Conservation (phyloP, 2,329 filamentous ascomycete species). For the Furcasterigmium sp. region DNA sequence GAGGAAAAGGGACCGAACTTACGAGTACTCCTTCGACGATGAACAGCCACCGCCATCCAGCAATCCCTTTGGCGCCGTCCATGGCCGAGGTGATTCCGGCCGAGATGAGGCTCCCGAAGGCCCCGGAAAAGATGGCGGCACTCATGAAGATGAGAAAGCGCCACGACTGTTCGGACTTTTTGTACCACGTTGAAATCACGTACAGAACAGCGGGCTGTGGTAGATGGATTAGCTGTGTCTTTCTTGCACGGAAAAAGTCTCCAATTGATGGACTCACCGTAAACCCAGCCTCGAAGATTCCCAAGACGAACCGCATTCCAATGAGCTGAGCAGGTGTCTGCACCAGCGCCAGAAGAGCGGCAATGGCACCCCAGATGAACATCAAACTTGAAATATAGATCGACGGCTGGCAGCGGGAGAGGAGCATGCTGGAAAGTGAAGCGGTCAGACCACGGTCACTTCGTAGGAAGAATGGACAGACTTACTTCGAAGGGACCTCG, state of each 20-base stretch:
- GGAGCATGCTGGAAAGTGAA: conserved; percentile 54
- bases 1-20: too few species aligned
- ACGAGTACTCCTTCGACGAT: conserved; percentile 56
- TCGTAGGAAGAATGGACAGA: too few species aligned
- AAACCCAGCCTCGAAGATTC: conserved; percentile 53
- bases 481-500: conserved; percentile 45
- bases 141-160: conserved; percentile 62
- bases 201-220: conserved; percentile 45
- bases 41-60: conserved; percentile 49
- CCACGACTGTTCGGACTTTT: conserved; percentile 21
- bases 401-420: conserved; percentile 57
- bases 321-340: conserved; percentile 19
- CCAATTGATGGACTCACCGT: too few species aligned
- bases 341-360: conserved; percentile 21
- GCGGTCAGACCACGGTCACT: too few species aligned
- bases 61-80: conserved; percentile 42
- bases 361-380: conserved; percentile 36
- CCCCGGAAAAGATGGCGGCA: conserved; percentile 63
- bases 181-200: conserved; percentile 65
- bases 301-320: conserved; percentile 41
- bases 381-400: conserved; percentile 65
- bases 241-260: too few species aligned
- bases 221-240: too few species aligned
- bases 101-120: conserved; percentile 57
- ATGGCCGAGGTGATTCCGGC: conserved; percentile 53